Base-by-base conservation (phyloP, 345 rosid genomes). In the Anastatica hierochuntica region DNA sequence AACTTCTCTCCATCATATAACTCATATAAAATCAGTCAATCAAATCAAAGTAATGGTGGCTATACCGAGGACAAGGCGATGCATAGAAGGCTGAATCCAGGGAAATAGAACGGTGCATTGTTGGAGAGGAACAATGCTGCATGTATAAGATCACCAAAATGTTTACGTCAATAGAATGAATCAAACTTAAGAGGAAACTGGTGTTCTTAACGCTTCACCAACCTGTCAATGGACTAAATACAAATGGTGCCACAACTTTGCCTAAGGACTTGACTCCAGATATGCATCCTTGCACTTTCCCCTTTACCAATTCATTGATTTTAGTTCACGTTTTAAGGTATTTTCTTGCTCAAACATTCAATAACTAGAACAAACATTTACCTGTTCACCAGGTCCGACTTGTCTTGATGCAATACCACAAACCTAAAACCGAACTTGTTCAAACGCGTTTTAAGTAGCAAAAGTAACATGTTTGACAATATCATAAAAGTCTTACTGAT, bases 191-290 rank as follows among this genome's bases (percentile, higher is more conserved):
- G 19, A 44, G 19, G 16, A 24, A 13, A 19, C 3, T 1, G 44
- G 13, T 0, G 35, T n/a, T n/a, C n/a, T n/a, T n/a, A n/a, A n/a
- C n/a, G 14, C 11, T 38, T 45, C 14, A 54, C 7, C 0, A 47
- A 86, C 98, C 90, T 66, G 98, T 84, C 37, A 90, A 66, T 63
- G 96, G 95, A 74, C 95, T 90, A 34, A 82, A 90, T 27, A 81
- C 72, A 29, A 90, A 58, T 3, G 96, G 98, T 20, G 90, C 77
- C 40, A 90, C 59, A 12, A 87, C 82, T 70, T 65, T 79, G 14
- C 87, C 95, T 11, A 84, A 63, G 36, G 96, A 87, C 38, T 49
- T 71, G 48, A 90, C 64, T 56, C 96, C 82, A 33, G 87, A 79
- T 48, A 90, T 74, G 78, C 87, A 90, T 69, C 96, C 98, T 57